Conservation (phyloP, 208 protist species). For the Willaertia magna region DNA sequence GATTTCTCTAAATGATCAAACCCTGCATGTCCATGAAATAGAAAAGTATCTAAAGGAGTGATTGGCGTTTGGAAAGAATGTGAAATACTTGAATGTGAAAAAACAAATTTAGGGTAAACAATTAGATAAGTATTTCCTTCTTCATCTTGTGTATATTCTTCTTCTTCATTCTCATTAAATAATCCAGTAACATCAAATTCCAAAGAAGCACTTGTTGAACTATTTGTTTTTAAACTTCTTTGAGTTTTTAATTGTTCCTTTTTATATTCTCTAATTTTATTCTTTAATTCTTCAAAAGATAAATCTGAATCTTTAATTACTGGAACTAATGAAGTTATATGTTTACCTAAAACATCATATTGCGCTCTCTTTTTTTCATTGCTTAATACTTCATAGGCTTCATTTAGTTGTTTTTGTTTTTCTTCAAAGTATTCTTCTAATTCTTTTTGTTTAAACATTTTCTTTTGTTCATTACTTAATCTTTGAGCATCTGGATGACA, state of each 20-base stretch:
- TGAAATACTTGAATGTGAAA: background rate
- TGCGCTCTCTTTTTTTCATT: slow-evolving; percentile 11
- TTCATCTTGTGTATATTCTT: background rate
- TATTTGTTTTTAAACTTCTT: background rate
- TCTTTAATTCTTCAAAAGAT: background rate
- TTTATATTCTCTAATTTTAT: background rate
- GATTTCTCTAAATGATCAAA: background rate
- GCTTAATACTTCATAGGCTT: slow-evolving; percentile 25
- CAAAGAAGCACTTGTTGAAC: background rate
- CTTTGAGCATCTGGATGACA: slow-evolving; percentile 2
- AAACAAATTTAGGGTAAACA: background rate
- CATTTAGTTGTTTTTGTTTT: slow-evolving; percentile 8
- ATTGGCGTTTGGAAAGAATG: background rate
- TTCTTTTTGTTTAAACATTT: background rate
- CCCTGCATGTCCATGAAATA: background rate
- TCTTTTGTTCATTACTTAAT: background rate
- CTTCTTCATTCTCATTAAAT: background rate
- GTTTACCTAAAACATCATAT: slow-evolving; percentile 14
- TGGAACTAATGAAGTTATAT: background rate
- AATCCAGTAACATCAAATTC: background rate
- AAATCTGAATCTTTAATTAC: background rate
- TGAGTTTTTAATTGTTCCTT: background rate
- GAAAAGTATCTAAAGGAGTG: background rate
- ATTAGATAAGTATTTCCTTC: background rate
- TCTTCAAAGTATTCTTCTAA: slow-evolving; percentile 2